Conservation (phyloP, 192 early-diverging fungal species). For the Chytriomyces sp. region DNA sequence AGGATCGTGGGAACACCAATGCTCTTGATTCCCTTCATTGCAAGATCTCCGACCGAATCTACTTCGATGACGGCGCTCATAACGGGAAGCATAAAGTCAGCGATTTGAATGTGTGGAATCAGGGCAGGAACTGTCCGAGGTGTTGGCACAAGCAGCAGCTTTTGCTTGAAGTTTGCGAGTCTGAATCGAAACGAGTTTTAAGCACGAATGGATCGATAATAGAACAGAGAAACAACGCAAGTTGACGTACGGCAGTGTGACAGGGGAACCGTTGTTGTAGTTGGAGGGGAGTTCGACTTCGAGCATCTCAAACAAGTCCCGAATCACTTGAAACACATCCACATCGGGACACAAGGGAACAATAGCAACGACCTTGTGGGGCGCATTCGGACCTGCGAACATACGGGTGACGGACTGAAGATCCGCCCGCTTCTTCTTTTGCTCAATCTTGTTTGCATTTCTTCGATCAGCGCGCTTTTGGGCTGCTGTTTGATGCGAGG, state of each 20-base stretch:
- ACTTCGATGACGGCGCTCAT: slow-evolving; percentile 91
- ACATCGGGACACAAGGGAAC: slow-evolving; percentile 87
- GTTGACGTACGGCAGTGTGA: slow-evolving; percentile 13
- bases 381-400: slow-evolving; percentile 80
- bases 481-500: slow-evolving; percentile 34
- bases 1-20: slow-evolving; percentile 85
- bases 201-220: slow-evolving; percentile 46
- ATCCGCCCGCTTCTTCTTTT: slow-evolving; percentile 83
- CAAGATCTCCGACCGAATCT: slow-evolving; percentile 87
- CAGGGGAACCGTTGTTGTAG: slow-evolving; percentile 13
- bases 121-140: slow-evolving; percentile 82
- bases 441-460: slow-evolving; percentile 77
- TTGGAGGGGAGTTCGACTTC: slow-evolving; percentile 40
- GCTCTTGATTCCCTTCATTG: slow-evolving; percentile 81
- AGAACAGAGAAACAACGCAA: not conserved
- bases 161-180: slow-evolving; percentile 87
- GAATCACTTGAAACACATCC: slow-evolving; percentile 52
- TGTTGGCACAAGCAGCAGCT: slow-evolving; percentile 79
- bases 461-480: slow-evolving; percentile 77
- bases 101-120: slow-evolving; percentile 87
- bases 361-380: slow-evolving; percentile 89
- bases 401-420: slow-evolving; percentile 72
- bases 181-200: slow-evolving; percentile 5
- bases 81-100: slow-evolving; percentile 87
- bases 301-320: slow-evolving; percentile 56